Percentiles rank a stretch among this genome's conserved stretches.
phyloP scores from a whole-genome alignment of 495 filamentous ascomycete species.

The Sphaerosporella brunnea region DNA sequence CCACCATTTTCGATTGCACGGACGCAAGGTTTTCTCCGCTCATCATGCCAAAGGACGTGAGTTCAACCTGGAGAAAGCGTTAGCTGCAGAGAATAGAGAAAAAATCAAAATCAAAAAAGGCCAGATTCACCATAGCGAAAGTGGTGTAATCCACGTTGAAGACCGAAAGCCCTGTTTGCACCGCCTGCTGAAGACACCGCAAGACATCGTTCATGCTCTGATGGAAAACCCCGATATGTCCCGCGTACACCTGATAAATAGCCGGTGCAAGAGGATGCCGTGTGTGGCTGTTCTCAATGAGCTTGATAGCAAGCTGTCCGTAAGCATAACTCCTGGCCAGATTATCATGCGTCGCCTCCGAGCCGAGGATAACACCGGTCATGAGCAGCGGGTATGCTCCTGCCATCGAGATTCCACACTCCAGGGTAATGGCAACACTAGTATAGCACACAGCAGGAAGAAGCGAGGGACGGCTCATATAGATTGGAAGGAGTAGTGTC shows the following conservation, averaged over 20 bases:
- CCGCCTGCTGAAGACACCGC: slow-evolving; percentile 21
- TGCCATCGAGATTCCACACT: slow-evolving; percentile 23
- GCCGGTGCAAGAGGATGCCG: slow-evolving; percentile 22
- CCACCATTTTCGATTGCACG: slow-evolving; percentile 23
- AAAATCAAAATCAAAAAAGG: not conserved
- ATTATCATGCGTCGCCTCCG: slow-evolving; percentile 22
- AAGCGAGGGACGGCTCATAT: slow-evolving; percentile 23
- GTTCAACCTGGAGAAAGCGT: slow-evolving; percentile 10
- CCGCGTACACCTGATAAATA: slow-evolving; percentile 24
- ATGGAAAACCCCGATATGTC: slow-evolving; percentile 25
- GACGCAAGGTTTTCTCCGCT: slow-evolving; percentile 16
- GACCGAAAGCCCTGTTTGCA: slow-evolving; percentile 21
- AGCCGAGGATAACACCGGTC: slow-evolving; percentile 23
- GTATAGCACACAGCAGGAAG: slow-evolving; percentile 25
- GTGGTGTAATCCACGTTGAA: slow-evolving; percentile 27
- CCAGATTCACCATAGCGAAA: slow-evolving; percentile 20
- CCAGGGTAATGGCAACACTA: slow-evolving; percentile 24
- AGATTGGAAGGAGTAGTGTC: slow-evolving; percentile 21
- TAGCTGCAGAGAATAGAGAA: too few species aligned
- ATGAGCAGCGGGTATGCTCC: slow-evolving; percentile 24
- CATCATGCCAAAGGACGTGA: slow-evolving; percentile 25
- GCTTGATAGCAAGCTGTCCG: slow-evolving; percentile 22
- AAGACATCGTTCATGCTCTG: slow-evolving; percentile 23
- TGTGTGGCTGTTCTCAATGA: slow-evolving; percentile 13
- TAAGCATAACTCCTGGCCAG: slow-evolving; percentile 21